Conservation (phyloP, 2,329 filamentous ascomycete genomes). For the Curvularia verruculosa region DNA sequence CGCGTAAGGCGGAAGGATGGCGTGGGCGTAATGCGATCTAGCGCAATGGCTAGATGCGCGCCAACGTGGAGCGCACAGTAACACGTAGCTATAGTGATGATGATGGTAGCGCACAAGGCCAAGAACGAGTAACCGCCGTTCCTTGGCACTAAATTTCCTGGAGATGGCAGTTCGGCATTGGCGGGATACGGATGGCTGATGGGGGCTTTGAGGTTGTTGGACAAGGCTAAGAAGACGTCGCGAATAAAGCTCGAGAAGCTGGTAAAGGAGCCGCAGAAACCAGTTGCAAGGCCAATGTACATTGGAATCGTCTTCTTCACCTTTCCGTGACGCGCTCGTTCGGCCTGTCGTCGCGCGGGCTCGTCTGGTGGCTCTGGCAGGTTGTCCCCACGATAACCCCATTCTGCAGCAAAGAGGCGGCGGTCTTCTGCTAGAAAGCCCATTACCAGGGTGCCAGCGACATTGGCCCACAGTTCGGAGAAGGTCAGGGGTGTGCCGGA, state of each 20-base stretch:
- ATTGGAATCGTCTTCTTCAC: conserved; percentile 86
- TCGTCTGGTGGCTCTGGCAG: conserved; percentile 27
- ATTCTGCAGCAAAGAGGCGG: conserved; percentile 73
- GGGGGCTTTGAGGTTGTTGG: conserved; percentile 71
- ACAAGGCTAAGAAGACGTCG: conserved; percentile 78
- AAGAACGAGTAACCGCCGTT: conserved; percentile 82
- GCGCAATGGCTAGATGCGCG: conserved; percentile 72
- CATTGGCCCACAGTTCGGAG: conserved; percentile 84
- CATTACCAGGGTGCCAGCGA: conserved; percentile 80
- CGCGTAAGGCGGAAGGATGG: conserved; percentile 65
- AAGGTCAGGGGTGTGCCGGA: conserved; percentile 76
- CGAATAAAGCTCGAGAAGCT: conserved; percentile 87
- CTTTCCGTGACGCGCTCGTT: conserved; percentile 50
- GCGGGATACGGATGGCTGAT: conserved; percentile 47
- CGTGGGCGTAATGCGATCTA: conserved; percentile 65
- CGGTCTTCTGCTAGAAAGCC: conserved; percentile 84
- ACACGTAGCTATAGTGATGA: conserved; percentile 73
- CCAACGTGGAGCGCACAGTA: conserved; percentile 73
- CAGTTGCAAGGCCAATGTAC: conserved; percentile 84
- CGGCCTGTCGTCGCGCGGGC: conserved; percentile 7
- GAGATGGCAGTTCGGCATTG: conserved; percentile 36
- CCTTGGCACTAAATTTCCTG: conserved; percentile 53
- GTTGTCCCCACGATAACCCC: conserved; percentile 53
- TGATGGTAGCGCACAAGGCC: conserved; percentile 76
- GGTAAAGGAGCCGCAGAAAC: conserved; percentile 88